phyloP scores from a whole-genome alignment of 2,329 filamentous ascomycete genomes.

The Colletotrichum tamarilloi region DNA sequence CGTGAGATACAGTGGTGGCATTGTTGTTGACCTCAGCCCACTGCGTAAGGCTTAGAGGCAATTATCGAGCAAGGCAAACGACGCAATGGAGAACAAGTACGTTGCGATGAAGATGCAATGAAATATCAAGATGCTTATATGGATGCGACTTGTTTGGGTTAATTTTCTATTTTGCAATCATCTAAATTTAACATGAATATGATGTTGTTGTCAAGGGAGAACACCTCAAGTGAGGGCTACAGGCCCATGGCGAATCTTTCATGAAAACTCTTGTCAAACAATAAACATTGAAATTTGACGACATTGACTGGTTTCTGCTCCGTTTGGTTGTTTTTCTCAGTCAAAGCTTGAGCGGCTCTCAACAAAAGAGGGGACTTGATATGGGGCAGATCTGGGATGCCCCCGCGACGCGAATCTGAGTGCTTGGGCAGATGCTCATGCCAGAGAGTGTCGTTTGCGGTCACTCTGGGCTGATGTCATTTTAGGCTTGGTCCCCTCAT shows the following conservation, averaged over 20 bases:
- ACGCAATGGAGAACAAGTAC: no score
- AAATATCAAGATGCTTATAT: background rate
- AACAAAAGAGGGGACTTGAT: conserved; percentile 21
- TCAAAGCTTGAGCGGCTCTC: conserved; percentile 8
- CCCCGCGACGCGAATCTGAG: conserved; percentile 17
- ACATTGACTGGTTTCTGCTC: background rate
- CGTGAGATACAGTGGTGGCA: no score
- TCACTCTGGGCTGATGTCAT: conserved; percentile 27
- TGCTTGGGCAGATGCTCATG: background rate
- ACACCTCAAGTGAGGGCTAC: background rate
- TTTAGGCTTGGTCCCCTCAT: background rate
- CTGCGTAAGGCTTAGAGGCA: background rate
- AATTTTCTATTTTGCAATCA: no score
- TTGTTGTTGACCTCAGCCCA: background rate
- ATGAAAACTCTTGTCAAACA: background rate
- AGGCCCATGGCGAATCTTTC: background rate
- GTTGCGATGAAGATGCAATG: no score
- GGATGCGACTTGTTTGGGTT: no score
- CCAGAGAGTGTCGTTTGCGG: conserved; percentile 11
- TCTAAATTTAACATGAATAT: no score
- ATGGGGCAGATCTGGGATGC: conserved; percentile 6
- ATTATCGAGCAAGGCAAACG: background rate
- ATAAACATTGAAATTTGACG: background rate
- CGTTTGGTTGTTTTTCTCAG: background rate
- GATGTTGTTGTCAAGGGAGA: background rate